Evolutionary conservation across 1,284 basidiomycete species (phyloP), one percentile per base, ranked within the genome.

Genomic region (Puccinia hordei): DNA sequence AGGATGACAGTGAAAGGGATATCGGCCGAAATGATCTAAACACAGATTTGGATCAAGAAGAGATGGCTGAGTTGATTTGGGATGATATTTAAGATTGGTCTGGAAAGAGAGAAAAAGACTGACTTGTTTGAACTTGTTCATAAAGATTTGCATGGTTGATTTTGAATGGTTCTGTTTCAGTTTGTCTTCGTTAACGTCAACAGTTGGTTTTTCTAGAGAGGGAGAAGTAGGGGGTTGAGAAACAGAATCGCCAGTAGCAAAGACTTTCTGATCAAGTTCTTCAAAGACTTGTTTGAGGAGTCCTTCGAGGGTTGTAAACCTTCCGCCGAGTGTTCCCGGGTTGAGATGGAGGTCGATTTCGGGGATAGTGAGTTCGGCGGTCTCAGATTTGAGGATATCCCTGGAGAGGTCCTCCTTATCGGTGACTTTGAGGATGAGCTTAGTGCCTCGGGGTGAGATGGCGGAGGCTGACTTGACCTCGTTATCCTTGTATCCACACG

Each of bases 271-370:
- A 30, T 91, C 92, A 12, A 99, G 89, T 86, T 99, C 96, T 83
- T 97, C 95, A 87, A 96, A 95, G 22, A 99, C 90, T 85, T 98
- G 97, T 82, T 93, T 90, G 63, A 99, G 88, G 81, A 99, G 91
- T 49, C 97, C 97, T 86, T 99, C 97, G 33, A 98, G 88, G 0
- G 97, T 99, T 0, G 97, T 99, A 87, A 99, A 99, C 13, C 97
- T 90, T n/a, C 96, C 97, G 27, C 97, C 97, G 1, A 99, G 90
- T 0, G 97, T 99, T 17, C 97, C 97, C 2, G 94, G 91, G 80
- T 94, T 90, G 8, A 99, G 89, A 8, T 92, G 90, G 17, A 99
- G 91, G 81, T 98, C 94, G 83, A 99, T 98, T 85, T 99, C 96
- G 0, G 97, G 96, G 74, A 99, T 95, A 12, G 87, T 88, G 35